Evolutionary conservation across 2,329 filamentous ascomycete species (phyloP), one percentile per base, ranked within the genome.

Genomic region (Fusarium camptoceras): DNA sequence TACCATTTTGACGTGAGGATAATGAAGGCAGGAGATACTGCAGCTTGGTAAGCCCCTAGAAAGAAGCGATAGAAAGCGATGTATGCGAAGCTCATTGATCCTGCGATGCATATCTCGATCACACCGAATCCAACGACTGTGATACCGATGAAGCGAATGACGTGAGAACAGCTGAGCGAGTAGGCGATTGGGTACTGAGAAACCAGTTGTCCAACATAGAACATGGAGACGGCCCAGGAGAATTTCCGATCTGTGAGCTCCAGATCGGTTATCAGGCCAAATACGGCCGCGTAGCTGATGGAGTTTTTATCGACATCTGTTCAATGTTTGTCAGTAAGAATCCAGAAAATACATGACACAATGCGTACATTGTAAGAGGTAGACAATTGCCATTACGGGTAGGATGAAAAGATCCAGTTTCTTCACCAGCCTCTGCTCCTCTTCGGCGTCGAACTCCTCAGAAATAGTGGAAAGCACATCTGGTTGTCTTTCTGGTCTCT

Each of bases 1-100:
- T 78, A 79, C 76, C 75, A 79, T 41, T 73, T 75, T 16, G 72
- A 75, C 4, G 76, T 79, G 44, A 79, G 74, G 44, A 76, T 75
- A 31, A 79, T 69, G 55, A 79, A 79, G 20, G 76, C 76, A 3
- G 77, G 78, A 2, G 76, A 77, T 1, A 79, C 76, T 8, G 74
- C 73, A 12, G 72, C 76, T 39, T 79, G 77, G 22, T 69, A 78
- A 72, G 4, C 78, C 30, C 30, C 77, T 5, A 78, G 75, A n/a
- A 78, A 65, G 64, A 77, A 78, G 8, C 77, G 61, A 5, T 68
- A 66, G 0, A 68, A 66, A 14, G 73, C 74, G 8, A 79, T 50
- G 0, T 73, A 71, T 2, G 47, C 55, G 27, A 78, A 78, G 58
- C 72, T 70, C 1, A 62, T 50, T 1, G 70, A 59, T 3, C 62